phyloP scores from a whole-genome alignment of 306 rosid genomes.

The Gillenia trifoliata region DNA sequence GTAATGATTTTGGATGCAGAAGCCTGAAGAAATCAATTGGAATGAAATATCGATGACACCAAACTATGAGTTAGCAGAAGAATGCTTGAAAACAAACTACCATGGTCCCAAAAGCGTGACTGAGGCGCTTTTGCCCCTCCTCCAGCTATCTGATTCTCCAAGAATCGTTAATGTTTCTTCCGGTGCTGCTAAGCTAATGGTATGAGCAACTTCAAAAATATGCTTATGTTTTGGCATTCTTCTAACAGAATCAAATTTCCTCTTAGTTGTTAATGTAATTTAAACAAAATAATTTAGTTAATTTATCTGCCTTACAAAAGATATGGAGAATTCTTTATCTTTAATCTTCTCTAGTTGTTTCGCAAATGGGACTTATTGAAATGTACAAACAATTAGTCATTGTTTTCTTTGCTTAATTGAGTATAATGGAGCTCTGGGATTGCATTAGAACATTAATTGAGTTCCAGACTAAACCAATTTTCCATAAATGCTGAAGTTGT shows the following conservation, averaged over 20 bases:
- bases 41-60: constrained; percentile 7
- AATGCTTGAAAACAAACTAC: constrained; percentile 40
- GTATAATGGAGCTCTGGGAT: not conserved
- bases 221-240: too few relatives aligned
- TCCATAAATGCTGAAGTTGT: too few relatives aligned
- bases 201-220: not conserved
- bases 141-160: constrained; percentile 45
- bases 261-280: not conserved
- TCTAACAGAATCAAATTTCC: not conserved
- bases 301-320: not conserved
- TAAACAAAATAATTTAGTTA: not conserved
- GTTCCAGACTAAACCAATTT: too few relatives aligned
- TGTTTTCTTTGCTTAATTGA: not conserved
- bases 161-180: constrained; percentile 44
- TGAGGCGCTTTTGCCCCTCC: constrained; percentile 37
- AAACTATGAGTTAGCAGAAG: constrained; percentile 26
- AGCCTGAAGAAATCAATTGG: constrained; percentile 25
- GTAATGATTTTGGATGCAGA: not conserved
- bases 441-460: too few relatives aligned
- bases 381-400: too few relatives aligned
- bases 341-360: too few relatives aligned
- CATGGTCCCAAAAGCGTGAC: constrained; percentile 31
- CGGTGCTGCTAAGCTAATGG: not conserved
- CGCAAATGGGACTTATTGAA: too few relatives aligned
- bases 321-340: not conserved